These are phyloP conservation scores for Penicillium sp. DNA, from an alignment of 2,329 filamentous ascomycete species.

Conservation along the genomic window DNA sequence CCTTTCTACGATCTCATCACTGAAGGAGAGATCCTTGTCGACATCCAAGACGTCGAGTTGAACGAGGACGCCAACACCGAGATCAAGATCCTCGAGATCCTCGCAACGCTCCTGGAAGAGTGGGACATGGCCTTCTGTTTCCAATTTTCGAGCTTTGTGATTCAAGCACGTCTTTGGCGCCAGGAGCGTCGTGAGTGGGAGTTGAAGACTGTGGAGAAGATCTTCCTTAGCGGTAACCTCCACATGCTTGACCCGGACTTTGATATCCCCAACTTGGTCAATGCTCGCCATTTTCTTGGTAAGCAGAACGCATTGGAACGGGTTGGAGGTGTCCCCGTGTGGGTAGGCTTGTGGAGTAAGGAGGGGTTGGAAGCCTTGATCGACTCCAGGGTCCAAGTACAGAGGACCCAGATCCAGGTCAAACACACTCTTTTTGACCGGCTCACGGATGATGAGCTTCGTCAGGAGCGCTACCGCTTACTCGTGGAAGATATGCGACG, in stretches of 20 bases:
- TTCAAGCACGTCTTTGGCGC: neutral
- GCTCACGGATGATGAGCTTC: neutral
- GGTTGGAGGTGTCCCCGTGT: neutral
- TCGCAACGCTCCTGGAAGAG: neutral
- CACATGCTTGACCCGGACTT: neutral
- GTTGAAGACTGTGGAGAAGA: neutral
- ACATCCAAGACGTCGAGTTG: neutral
- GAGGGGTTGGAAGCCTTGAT: neutral
- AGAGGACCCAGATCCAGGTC: neutral
- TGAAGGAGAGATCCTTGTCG: neutral
- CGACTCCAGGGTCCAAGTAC: neutral
- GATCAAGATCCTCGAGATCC: neutral
- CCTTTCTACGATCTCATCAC: conserved; percentile 1
- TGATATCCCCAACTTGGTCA: neutral
- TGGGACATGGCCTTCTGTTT: neutral
- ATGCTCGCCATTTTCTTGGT: neutral
- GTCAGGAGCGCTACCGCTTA: neutral
- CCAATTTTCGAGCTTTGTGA: neutral
- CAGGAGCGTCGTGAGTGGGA: neutral
- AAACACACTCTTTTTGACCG: neutral
- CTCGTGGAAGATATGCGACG: neutral
- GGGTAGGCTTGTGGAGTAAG: neutral
- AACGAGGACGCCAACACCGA: neutral
- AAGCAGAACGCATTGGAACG: neutral
- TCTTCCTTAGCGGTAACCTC: neutral